phyloP scores from a whole-genome alignment of 2,329 filamentous ascomycete genomes.

The Rhinocladiella similis region DNA sequence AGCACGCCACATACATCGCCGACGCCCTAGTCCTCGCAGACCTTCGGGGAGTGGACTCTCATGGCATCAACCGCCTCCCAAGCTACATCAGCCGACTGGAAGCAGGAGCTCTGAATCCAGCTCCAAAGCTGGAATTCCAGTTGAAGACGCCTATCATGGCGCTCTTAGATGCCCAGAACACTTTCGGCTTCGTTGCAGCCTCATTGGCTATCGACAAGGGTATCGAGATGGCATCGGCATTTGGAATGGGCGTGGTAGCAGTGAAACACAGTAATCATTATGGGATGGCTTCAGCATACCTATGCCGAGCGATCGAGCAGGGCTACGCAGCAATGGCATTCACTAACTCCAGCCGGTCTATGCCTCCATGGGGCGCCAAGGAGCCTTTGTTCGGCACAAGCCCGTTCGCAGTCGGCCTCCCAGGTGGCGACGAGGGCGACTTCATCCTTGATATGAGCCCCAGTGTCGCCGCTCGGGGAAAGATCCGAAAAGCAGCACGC shows the following conservation, averaged over 20 bases:
- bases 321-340: conserved; percentile 71
- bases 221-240: conserved; percentile 63
- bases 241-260: conserved; percentile 72
- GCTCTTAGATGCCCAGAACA: conserved; percentile 66
- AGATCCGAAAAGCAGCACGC: conserved; percentile 45
- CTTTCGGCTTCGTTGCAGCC: conserved; percentile 73
- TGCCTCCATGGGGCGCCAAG: conserved; percentile 69
- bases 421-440: conserved; percentile 56
- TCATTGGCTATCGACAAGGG: conserved; percentile 65
- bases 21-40: conserved; percentile 71
- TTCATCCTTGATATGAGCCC: conserved; percentile 57
- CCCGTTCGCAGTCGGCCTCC: conserved; percentile 72
- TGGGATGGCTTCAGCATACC: conserved; percentile 78
- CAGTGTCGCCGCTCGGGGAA: conserved; percentile 43
- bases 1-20: conserved; percentile 62
- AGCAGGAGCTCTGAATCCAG: conserved; percentile 65
- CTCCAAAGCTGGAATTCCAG: conserved; percentile 57
- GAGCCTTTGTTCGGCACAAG: conserved; percentile 71
- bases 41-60: conserved; percentile 74
- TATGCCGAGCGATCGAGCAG: conserved; percentile 72
- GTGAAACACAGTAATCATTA: conserved; percentile 79
- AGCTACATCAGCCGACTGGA: conserved; percentile 73
- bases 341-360: conserved; percentile 68
- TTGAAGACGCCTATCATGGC: conserved; percentile 70
- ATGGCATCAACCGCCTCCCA: conserved; percentile 74